phyloP scores from a whole-genome alignment of 176 grass and related monocot genomes.

The Leersia perrieri region DNA sequence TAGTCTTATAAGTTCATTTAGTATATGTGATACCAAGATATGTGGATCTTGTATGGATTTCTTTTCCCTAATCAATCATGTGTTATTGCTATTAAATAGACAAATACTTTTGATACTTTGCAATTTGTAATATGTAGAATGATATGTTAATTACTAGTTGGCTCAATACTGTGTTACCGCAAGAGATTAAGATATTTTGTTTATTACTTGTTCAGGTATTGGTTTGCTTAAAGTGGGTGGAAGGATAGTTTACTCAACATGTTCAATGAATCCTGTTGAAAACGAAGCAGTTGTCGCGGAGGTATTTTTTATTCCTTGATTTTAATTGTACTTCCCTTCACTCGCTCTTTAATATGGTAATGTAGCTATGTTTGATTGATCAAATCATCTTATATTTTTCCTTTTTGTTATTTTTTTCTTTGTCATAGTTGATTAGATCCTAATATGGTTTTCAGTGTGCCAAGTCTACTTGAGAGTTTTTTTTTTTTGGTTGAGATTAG shows the following conservation, averaged over 20 bases:
- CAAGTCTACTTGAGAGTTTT: neutral
- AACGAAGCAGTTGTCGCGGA: slow-evolving; percentile 96
- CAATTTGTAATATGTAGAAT: slow-evolving; percentile 16
- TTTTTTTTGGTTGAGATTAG: slow-evolving; percentile 14
- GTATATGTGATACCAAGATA: neutral
- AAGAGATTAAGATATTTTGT: neutral
- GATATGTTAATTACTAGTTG: neutral
- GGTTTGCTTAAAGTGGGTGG: slow-evolving; percentile 81
- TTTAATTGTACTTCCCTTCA: neutral
- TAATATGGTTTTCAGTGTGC: slow-evolving; percentile 9
- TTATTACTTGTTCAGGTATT: slow-evolving; percentile 59
- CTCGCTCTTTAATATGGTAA: neutral
- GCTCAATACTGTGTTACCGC: neutral
- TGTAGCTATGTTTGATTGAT: slow-evolving; percentile 7
- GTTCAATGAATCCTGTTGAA: slow-evolving; percentile 98
- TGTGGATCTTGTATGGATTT: neutral
- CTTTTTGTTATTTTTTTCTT: slow-evolving; percentile 10
- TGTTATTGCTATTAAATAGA: neutral
- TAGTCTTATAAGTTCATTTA: slow-evolving; percentile 20
- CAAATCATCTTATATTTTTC: neutral
- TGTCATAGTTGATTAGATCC: neutral
- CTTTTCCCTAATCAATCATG: neutral
- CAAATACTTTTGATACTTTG: slow-evolving; percentile 14
- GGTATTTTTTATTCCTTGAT: slow-evolving; percentile 44
- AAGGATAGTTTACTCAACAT: slow-evolving; percentile 97